Conservation (phyloP, 176 grass and related monocot species). For the Bromus sterilis region DNA sequence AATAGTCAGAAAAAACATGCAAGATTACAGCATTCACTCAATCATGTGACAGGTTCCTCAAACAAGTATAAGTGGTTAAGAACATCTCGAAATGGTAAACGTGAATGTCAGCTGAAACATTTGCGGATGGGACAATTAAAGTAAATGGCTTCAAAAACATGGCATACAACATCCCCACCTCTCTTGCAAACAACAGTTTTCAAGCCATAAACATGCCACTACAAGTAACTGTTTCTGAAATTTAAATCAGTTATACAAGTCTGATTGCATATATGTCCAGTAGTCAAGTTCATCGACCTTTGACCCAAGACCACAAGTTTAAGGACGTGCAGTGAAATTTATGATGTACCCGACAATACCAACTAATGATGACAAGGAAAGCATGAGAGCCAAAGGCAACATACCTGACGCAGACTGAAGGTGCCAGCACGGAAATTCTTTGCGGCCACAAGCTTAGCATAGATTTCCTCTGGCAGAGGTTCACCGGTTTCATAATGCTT, state of each 20-base stretch:
- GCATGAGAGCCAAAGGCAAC: not conserved
- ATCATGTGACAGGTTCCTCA: not conserved
- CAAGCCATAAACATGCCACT: not conserved
- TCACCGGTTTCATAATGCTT: conserved; percentile 93
- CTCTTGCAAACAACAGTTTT: not conserved
- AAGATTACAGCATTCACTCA: not conserved
- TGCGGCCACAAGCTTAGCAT: conserved; percentile 85
- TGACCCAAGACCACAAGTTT: not conserved
- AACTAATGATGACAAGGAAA: not conserved
- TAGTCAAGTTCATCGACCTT: not conserved
- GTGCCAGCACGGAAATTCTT: conserved; percentile 98
- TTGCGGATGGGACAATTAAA: not conserved
- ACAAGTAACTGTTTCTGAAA: not conserved
- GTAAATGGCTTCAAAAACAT: not conserved
- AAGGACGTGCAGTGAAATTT: not conserved
- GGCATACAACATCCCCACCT: not conserved
- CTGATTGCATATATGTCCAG: not conserved
- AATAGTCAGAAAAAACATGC: not conserved
- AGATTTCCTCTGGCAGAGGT: conserved; percentile 91
- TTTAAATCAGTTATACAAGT: not conserved
- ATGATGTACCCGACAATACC: not conserved
- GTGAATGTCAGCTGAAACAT: not conserved
- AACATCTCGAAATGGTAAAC: not conserved
- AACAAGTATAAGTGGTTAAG: not conserved
- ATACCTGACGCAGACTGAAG: conserved; percentile 81